A percentile compares a stretch with the other conserved stretches of the same genome.
These are phyloP conservation scores for Gossypium gossypioides DNA, from an alignment of 441 rosid species.

Conservation along the genomic window DNA sequence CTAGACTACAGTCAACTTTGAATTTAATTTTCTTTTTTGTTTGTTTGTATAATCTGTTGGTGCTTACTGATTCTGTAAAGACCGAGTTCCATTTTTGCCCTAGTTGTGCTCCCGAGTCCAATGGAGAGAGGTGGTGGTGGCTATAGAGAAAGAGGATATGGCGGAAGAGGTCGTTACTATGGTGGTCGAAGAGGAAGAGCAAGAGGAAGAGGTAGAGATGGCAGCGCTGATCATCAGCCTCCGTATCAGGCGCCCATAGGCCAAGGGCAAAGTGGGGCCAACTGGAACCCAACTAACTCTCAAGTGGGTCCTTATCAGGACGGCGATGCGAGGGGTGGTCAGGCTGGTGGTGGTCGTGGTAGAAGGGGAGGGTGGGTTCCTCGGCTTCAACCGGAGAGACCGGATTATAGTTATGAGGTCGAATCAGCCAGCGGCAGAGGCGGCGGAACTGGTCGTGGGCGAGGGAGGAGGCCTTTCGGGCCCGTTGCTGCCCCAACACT, in stretches of 20 bases:
- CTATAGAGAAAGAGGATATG: constrained; percentile 4
- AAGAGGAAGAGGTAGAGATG: background rate
- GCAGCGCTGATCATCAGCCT: background rate
- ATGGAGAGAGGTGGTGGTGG: constrained; percentile 44
- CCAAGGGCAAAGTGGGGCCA: background rate
- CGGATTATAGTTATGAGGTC: background rate
- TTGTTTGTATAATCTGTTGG: background rate
- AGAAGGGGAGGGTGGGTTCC: background rate
- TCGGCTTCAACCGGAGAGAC: background rate
- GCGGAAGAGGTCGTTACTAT: constrained; percentile 2
- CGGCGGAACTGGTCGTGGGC: background rate
- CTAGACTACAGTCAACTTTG: too few relatives aligned
- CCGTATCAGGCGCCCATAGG: background rate
- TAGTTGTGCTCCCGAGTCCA: constrained; percentile 21
- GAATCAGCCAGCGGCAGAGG: background rate
- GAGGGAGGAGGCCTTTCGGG: background rate
- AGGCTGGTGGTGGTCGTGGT: background rate
- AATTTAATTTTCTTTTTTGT: background rate
- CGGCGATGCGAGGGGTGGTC: background rate
- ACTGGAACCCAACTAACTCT: background rate
- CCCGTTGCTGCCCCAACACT: background rate
- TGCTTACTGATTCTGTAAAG: background rate
- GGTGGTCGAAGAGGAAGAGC: constrained; percentile 3
- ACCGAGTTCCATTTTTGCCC: background rate
- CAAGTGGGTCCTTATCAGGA: background rate